Conservation (phyloP, 2,329 filamentous ascomycete genomes). For the Colletotrichum nymphaeae region DNA sequence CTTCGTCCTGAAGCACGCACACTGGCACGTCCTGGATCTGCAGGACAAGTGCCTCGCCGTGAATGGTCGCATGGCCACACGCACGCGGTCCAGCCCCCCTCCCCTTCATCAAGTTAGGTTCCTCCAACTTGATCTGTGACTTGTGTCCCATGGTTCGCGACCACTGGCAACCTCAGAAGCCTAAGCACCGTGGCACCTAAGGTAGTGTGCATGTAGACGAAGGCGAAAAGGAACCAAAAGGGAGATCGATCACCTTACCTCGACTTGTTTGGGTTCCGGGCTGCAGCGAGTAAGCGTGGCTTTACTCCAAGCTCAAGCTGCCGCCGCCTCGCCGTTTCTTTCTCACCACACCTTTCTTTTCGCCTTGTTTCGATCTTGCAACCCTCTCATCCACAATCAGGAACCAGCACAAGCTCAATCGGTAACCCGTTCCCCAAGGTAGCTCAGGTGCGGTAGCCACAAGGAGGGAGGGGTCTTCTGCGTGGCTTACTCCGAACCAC, state of each 20-base stretch:
- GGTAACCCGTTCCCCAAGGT: background rate
- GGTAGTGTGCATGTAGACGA: background rate
- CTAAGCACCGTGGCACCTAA: background rate
- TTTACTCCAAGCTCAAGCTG: background rate
- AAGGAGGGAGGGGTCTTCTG: background rate
- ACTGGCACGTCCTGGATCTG: constrained; percentile 28
- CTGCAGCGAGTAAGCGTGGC: constrained; percentile 15
- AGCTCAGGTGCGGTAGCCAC: background rate
- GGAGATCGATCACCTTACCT: constrained; percentile 4
- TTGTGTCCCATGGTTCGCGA: background rate
- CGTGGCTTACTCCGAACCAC: background rate
- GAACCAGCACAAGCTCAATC: background rate
- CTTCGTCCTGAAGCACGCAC: constrained; percentile 18
- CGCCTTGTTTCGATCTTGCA: background rate
- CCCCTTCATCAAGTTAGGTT: background rate
- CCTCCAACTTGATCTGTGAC: background rate
- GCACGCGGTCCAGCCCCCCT: constrained; percentile 12
- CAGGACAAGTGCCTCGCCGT: constrained; percentile 26
- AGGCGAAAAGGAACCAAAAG: constrained; percentile 3
- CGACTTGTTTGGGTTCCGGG: background rate
- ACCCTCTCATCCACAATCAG: background rate
- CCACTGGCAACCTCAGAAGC: background rate
- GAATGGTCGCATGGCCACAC: constrained; percentile 20
- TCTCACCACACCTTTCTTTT: background rate
- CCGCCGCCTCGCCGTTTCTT: constrained; percentile 1